Evolutionary conservation across 1,284 basidiomycete genomes (phyloP).

Genomic region (Irpex sp.): DNA sequence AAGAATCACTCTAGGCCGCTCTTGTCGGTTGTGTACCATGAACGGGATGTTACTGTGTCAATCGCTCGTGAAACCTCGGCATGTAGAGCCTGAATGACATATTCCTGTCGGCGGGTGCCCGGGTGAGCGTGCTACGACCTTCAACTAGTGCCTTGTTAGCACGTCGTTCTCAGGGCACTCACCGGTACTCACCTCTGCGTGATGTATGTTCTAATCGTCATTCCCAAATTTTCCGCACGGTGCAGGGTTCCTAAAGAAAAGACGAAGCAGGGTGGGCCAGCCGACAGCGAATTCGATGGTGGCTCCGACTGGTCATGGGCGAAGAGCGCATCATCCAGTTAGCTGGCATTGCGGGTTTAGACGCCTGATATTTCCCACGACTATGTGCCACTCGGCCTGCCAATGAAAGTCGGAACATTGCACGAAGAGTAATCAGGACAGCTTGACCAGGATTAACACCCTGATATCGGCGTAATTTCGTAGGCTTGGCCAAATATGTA

Average conservation of each 20-base stretch:
- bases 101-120: background rate
- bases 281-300: background rate
- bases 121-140: background rate
- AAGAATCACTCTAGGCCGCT: background rate
- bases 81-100: background rate
- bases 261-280: background rate
- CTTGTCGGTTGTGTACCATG: background rate
- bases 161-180: background rate
- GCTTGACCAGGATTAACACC: too few species aligned
- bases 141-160: background rate
- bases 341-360: background rate
- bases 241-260: too few species aligned
- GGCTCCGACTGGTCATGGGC: background rate
- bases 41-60: background rate
- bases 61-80: background rate
- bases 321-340: background rate
- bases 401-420: too few species aligned
- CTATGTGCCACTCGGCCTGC: background rate
- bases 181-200: background rate
- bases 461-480: too few species aligned
- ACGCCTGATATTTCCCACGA: background rate
- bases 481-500: too few species aligned
- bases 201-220: too few species aligned
- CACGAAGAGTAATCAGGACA: too few species aligned
- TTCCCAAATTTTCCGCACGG: too few species aligned